These are phyloP conservation scores for Oryza brachyantha DNA, from an alignment of 176 grass and related monocot genomes.

Conservation along the genomic window DNA sequence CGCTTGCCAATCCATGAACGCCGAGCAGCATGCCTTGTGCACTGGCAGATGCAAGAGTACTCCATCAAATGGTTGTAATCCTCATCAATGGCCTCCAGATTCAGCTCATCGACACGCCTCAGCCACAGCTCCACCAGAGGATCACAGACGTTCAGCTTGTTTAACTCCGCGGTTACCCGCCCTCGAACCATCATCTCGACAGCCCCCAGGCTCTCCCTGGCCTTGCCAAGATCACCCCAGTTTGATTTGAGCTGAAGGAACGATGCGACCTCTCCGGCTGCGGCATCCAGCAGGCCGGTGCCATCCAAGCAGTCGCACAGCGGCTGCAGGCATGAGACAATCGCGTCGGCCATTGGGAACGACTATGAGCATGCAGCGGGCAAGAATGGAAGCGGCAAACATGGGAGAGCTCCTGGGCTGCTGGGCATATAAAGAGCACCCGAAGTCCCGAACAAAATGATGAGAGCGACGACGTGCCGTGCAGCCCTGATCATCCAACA, in stretches of 20 bases:
- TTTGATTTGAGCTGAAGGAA: slow-evolving; percentile 49
- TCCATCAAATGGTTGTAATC: slow-evolving; percentile 10
- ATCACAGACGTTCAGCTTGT: slow-evolving; percentile 40
- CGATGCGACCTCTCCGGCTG: slow-evolving; percentile 7
- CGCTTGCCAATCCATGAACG: slow-evolving; percentile 36
- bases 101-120: slow-evolving; percentile 27
- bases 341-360: slow-evolving; percentile 21
- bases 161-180: background rate
- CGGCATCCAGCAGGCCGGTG: slow-evolving; percentile 18
- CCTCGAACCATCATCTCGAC: slow-evolving; percentile 5
- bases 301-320: slow-evolving; percentile 28
- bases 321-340: slow-evolving; percentile 28
- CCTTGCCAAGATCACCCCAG: slow-evolving; percentile 29
- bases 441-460: background rate
- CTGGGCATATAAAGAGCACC: slow-evolving; percentile 1
- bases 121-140: slow-evolving; percentile 51
- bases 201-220: background rate
- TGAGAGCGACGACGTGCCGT: background rate
- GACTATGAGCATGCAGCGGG: background rate
- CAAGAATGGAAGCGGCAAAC: background rate
- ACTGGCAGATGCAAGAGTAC: slow-evolving; percentile 39
- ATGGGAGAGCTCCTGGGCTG: background rate
- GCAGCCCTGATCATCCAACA: background rate
- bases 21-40: slow-evolving; percentile 26
- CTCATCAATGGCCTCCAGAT: slow-evolving; percentile 23